phyloP scores from a whole-genome alignment of 768 basidiomycete genomes.

The Termitomyces sp. region DNA sequence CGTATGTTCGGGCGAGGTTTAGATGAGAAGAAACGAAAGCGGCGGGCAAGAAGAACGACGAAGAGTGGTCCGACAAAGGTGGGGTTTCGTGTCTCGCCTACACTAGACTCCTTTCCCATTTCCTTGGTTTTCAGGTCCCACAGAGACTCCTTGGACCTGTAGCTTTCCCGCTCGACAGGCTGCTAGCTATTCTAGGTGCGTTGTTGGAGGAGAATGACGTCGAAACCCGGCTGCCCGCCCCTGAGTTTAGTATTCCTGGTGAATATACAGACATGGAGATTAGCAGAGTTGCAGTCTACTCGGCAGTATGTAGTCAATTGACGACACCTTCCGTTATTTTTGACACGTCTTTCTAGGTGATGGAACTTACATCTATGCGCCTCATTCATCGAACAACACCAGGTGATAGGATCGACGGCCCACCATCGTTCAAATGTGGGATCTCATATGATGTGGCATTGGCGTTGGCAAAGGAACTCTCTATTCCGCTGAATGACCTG shows the following conservation, averaged over 20 bases:
- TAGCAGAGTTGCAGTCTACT: constrained; percentile 55
- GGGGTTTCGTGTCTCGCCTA: not conserved
- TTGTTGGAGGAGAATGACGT: constrained; percentile 65
- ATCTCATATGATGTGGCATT: constrained; percentile 56
- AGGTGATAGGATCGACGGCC: constrained; percentile 59
- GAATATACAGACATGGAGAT: constrained; percentile 76
- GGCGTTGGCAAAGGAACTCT: constrained; percentile 52
- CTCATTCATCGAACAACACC: constrained; percentile 62
- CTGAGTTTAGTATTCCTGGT: constrained; percentile 50
- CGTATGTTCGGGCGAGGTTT: constrained; percentile 76
- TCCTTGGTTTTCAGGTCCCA: constrained; percentile 41
- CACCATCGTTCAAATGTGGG: constrained; percentile 69
- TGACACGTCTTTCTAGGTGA: constrained; percentile 39
- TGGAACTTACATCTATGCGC: constrained; percentile 58
- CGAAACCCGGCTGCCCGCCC: constrained; percentile 38
- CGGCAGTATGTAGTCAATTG: constrained; percentile 39
- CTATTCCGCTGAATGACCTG: constrained; percentile 56
- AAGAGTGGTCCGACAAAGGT: constrained; percentile 33
- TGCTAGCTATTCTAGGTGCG: constrained; percentile 55
- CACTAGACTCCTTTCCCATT: not conserved
- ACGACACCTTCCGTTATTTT: not conserved
- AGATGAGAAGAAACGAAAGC: constrained; percentile 59
- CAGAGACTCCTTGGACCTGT: constrained; percentile 31
- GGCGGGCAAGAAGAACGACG: constrained; percentile 32
- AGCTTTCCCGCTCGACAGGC: constrained; percentile 40